These are phyloP conservation scores for Verticillium albo-atrum DNA, from an alignment of 2,329 filamentous ascomycete genomes.

Conservation along the genomic window DNA sequence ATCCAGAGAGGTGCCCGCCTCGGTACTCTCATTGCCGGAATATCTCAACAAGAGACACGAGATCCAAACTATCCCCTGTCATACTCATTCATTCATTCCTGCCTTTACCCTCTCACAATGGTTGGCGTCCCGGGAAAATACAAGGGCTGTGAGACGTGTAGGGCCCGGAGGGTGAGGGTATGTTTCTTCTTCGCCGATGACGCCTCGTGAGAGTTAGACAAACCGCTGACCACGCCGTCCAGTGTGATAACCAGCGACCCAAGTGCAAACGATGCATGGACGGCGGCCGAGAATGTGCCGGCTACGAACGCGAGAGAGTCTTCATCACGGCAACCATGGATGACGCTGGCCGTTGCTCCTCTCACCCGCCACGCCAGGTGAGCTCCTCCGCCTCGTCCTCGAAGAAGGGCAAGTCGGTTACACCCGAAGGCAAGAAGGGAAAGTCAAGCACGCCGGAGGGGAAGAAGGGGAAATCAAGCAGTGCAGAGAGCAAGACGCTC, in stretches of 20 bases:
- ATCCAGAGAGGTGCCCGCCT: not conserved
- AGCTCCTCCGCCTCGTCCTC: constrained; percentile 21
- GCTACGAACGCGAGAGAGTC: constrained; percentile 58
- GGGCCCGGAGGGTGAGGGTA: constrained; percentile 55
- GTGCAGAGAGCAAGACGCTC: constrained; percentile 17
- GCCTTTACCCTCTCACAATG: constrained; percentile 29
- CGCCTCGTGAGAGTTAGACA: no score
- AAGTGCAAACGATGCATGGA: constrained; percentile 56
- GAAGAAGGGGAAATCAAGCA: constrained; percentile 17
- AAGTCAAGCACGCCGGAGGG: not conserved
- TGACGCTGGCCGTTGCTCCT: constrained; percentile 51
- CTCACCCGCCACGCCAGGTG: constrained; percentile 47
- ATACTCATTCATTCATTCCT: not conserved
- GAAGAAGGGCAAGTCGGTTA: constrained; percentile 17
- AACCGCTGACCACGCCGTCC: not conserved
- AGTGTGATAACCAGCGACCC: constrained; percentile 61
- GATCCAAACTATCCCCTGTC: no score
- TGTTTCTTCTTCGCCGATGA: no score
- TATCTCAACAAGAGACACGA: not conserved
- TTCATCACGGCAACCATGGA: constrained; percentile 59
- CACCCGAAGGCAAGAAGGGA: constrained; percentile 16
- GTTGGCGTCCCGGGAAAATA: constrained; percentile 61
- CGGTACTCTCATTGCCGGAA: not conserved
- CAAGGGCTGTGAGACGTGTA: constrained; percentile 60
- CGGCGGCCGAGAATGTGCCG: constrained; percentile 53